Conservation (phyloP, 2,329 filamentous ascomycete genomes). For the Albophoma yamanashiensis region DNA sequence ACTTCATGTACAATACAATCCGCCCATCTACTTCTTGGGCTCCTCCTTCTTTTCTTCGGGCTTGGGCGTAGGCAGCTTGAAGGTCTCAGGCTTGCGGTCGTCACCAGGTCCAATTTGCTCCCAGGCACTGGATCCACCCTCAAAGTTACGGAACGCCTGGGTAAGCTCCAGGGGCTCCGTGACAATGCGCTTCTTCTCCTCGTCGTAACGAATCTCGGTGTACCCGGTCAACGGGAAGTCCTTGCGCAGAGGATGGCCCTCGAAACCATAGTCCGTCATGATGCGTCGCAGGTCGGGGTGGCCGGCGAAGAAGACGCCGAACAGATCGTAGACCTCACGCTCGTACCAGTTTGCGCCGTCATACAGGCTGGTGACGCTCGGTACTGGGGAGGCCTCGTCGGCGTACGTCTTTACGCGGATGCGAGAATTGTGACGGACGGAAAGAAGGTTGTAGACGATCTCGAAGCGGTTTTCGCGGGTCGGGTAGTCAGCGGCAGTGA, state of each 20-base stretch:
- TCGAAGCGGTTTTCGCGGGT: constrained; percentile 94
- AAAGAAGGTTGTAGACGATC: constrained; percentile 94
- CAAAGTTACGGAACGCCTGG: constrained; percentile 97
- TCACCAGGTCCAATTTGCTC: constrained; percentile 57
- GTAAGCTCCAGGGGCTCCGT: constrained; percentile 96
- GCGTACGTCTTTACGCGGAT: constrained; percentile 98
- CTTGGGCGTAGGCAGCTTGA: constrained; percentile 92
- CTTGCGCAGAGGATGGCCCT: constrained; percentile 93
- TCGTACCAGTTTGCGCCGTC: constrained; percentile 99
- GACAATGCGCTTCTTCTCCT: constrained; percentile 99
- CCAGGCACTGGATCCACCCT: constrained; percentile 69
- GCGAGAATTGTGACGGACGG: constrained; percentile 89
- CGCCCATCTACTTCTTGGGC: constrained; percentile 67
- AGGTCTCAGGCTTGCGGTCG: constrained; percentile 72
- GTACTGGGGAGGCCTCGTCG: constrained; percentile 88
- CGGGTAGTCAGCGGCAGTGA: constrained; percentile 93
- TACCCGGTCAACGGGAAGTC: constrained; percentile 97
- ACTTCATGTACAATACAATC: constrained; percentile 6
- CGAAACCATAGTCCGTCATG: constrained; percentile 99
- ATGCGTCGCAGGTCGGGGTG: constrained; percentile 95
- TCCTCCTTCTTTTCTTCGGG: constrained; percentile 87
- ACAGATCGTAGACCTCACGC: constrained; percentile 94
- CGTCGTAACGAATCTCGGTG: constrained; percentile 94
- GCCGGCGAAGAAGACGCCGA: constrained; percentile 90
- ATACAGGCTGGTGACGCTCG: constrained; percentile 75